Percentiles rank a stretch among this genome's conserved stretches.
Evolutionary conservation across 345 rosid species (phyloP).

Genomic region (Gynandropsis gynandra): DNA sequence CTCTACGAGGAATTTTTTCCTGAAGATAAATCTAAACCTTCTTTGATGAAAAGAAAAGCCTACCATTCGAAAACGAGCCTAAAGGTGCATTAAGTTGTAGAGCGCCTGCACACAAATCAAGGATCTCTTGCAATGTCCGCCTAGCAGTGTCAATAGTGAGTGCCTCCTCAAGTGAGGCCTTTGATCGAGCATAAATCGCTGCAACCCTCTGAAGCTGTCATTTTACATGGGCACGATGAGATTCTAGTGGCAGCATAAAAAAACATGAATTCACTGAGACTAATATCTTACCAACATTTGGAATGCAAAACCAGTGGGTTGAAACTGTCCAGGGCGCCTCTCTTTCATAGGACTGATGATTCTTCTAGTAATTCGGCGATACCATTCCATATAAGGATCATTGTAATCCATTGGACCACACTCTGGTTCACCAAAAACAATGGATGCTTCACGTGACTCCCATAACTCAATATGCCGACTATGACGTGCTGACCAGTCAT

Average conservation of each 20-base stretch:
- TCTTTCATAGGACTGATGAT: slow-evolving; percentile 35
- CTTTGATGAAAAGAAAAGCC: slow-evolving; percentile 4
- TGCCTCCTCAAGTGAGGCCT: slow-evolving; percentile 31
- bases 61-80: slow-evolving; percentile 33
- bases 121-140: slow-evolving; percentile 29
- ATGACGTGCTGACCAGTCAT: slow-evolving; percentile 37
- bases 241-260: background rate
- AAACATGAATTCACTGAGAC: background rate
- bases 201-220: slow-evolving; percentile 32
- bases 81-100: slow-evolving; percentile 33
- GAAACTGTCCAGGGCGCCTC: slow-evolving; percentile 35
- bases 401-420: slow-evolving; percentile 31
- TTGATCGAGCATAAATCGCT: slow-evolving; percentile 31
- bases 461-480: slow-evolving; percentile 29
- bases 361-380: slow-evolving; percentile 32
- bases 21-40: background rate
- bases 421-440: slow-evolving; percentile 24
- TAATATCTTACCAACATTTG: slow-evolving; percentile 30
- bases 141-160: slow-evolving; percentile 29
- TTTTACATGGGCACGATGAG: background rate
- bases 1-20: background rate
- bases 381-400: slow-evolving; percentile 38
- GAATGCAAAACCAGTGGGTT: slow-evolving; percentile 35
- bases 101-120: slow-evolving; percentile 33
- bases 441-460: slow-evolving; percentile 30